Evolutionary conservation across 177 flowering plant genomes (phyloP), one percentile per base, ranked within the genome.

Genomic region (Vitis hybrid): DNA sequence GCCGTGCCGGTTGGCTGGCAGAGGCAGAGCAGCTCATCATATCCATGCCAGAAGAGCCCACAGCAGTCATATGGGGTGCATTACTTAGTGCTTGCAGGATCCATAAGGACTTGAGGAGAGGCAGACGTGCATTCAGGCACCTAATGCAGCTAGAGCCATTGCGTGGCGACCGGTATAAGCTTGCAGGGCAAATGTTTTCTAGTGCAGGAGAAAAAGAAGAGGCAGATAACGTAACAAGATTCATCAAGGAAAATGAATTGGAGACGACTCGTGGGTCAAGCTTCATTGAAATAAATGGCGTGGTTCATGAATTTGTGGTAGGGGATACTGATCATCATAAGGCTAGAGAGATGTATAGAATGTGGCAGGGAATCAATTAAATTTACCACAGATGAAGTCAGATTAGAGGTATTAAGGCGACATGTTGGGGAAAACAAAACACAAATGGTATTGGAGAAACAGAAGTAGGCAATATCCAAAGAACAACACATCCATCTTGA

Each of bases 381-480:
- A 35, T n/a, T 19, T 18, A 17, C 60, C 9, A 8, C 8, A 1
- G 15, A 56, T 19, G 11, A 56, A 8, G 19, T 18, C 18, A 18
- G 27, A 19, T 17, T n/a, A 2, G 57, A 74, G 84, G 65, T 71
- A 80, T 7, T 83, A 87, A 85, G 83, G 80, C 69, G 89, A 87
- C 49, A 35, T 35, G 6, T 35, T 4, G 40, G 6, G 40, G 40
- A 4, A 35, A 35, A 6, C 6, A 6, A 35, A 35, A 6, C 5
- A 6, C 7, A 35, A 35, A 35, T 6, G 6, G 40, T 21, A 21
- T 21, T 21, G 24, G 24, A 21, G 24, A 21, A 21, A 21, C 24
- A 21, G 24, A 21, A 1, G 24, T 21, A 21, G 24, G 24, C 24
- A 21, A 21, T 21, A 21, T 21, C 24, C 24, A 21, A 21, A 1